Evolutionary conservation across 768 basidiomycete genomes (phyloP), one percentile per base, ranked within the genome.

Genomic region (Gloeophyllum trabeum): DNA sequence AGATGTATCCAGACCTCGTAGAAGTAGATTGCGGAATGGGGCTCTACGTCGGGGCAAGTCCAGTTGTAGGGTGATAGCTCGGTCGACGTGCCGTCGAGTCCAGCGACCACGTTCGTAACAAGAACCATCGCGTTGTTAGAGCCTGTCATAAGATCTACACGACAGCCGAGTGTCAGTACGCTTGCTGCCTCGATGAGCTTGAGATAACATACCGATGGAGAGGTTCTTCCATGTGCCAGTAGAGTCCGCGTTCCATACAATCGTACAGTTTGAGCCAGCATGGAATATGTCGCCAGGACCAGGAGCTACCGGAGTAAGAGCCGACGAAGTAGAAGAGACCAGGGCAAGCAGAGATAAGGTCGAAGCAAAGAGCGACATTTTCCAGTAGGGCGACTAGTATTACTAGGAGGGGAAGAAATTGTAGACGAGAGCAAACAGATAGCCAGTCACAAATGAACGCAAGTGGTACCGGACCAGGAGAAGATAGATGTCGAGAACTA

Each of bases 21-120:
- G 46, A 66, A 66, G 48, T 66, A 67, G 12, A 65, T 64, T 4
- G 52, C 50, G 3, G 63, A 59, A 44, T 63, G 56, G 0, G 65
- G 66, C 18, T 53, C 42, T 2, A 66, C 63, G 6, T 55, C 42
- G 1, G 66, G 66, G 42, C 64, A 66, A 16, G 52, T 58, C 63
- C 63, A 66, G 18, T 39, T 51, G 42, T 44, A 66, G 1, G 66
- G 56, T 2, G 60, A 53, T 5, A 60, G 47, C 23, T 40, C 42
- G 1, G 54, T 5, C 32, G 61, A 47, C 6, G 63, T 60, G 10
- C 61, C 66, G 44, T 66, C 58, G 10, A 66, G 44, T 4, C 43
- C 54, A 3, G 37, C 43, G 1, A 46, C 53, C 16, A 65, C 63
- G 24, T 48, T 53, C 3, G 51, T 46, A 5, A 67, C 61, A 3